Evolutionary conservation across 257 asterid genomes (phyloP), one percentile per base, ranked within the genome.

Genomic region (Haberlea rhodopensis): DNA sequence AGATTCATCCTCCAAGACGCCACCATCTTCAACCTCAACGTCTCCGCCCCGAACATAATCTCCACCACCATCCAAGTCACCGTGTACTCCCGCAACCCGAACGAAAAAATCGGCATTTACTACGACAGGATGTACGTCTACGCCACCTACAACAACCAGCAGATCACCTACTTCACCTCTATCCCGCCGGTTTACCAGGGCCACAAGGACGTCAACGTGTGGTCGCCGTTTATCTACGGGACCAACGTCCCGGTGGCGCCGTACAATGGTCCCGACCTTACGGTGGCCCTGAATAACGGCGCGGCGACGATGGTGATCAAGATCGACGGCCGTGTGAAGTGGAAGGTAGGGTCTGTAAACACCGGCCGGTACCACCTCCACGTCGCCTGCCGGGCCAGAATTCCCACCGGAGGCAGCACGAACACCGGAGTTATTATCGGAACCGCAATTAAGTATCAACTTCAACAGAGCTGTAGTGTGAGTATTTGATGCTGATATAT

Each of bases 221-320:
- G 97, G 97, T 87, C 96, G 0, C 97, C 97, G 0, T 90, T 87
- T 18, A 10, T 90, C 19, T 73, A 62, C 59, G 97, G 95, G 3
- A 79, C 54, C 28, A 60, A 27, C 76, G 92, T 90, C 6, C 97
- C 97, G 0, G 87, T 90, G 0, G 97, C 97, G 4, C 96, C 97
- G 1, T 90, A 73, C 72, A 84, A 87, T 70, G 96, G 95, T 23
- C 20, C 76, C 0, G 69, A 80, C 9, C 68, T 90, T 8, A n/a
- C 66, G 18, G 78, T 74, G 63, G 98, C 82, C 54, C 77, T 83
- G 68, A 8, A 73, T 1, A 77, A 45, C 63, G 98, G 98, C 1
- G 87, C 81, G n/a, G n/a, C n/a, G 13, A 78, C 87, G 53, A 11
- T 91, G 32, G 23, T 62, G 31, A 55, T 91, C 53, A 84, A 73